phyloP scores from a whole-genome alignment of 192 early-diverging fungal genomes.

The Coemansia reversa region DNA sequence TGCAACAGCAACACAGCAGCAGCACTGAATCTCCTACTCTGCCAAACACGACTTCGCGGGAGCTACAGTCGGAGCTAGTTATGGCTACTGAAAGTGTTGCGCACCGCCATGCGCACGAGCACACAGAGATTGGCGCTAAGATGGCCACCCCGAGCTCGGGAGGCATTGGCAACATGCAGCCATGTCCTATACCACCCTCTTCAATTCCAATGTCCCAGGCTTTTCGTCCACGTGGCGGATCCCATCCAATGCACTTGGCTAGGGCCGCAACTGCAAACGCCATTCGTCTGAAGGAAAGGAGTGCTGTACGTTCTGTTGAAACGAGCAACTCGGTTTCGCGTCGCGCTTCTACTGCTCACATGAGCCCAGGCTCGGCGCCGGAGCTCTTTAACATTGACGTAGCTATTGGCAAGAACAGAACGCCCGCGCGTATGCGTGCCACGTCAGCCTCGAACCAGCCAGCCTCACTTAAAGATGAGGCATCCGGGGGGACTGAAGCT shows the following conservation, averaged over 20 bases:
- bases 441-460: conserved; percentile 40
- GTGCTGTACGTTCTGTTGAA: conserved; percentile 6
- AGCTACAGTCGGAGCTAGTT: not conserved
- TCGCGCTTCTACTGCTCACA: conserved; percentile 1
- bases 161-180: conserved; percentile 1
- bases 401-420: conserved; percentile 21
- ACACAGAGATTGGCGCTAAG: not conserved
- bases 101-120: not conserved
- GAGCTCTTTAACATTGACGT: conserved; percentile 38
- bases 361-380: conserved; percentile 40
- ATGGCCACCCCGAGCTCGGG: conserved; percentile 11
- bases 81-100: not conserved
- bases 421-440: conserved; percentile 33
- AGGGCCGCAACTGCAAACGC: conserved; percentile 51
- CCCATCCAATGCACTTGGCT: conserved; percentile 47
- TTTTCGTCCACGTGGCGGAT: conserved; percentile 43
- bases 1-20: not conserved
- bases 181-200: conserved; percentile 9
- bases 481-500: conserved; percentile 7
- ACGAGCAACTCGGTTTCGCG: not conserved
- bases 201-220: conserved; percentile 12
- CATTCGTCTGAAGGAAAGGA: conserved; percentile 46
- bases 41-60: not conserved
- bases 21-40: not conserved
- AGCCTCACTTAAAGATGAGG: conserved; percentile 9